A percentile compares a stretch with the other conserved stretches of the same genome.
phyloP scores from a whole-genome alignment of 177 flowering plant species.

The Vitis hybrid region DNA sequence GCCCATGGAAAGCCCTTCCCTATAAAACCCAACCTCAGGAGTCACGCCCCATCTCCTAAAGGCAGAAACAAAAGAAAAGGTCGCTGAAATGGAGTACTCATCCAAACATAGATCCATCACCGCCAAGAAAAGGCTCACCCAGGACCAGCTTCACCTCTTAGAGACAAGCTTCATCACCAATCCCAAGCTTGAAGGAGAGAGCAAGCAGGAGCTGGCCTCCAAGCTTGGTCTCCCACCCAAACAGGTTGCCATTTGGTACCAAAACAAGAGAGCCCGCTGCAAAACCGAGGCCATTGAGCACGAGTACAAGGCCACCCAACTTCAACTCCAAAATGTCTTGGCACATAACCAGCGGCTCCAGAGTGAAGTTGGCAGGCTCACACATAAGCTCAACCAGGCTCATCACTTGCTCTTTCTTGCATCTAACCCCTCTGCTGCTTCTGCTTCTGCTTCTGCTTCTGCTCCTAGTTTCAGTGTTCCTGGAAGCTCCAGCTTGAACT shows the following conservation, averaged over 20 bases:
- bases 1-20: too few species aligned
- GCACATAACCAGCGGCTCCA: constrained; percentile 17
- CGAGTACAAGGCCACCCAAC: constrained; percentile 12
- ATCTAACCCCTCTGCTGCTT: neutral
- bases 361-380: constrained; percentile 12
- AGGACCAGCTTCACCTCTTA: constrained; percentile 17
- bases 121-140: constrained; percentile 14
- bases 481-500: neutral
- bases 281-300: constrained; percentile 12
- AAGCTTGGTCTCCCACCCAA: constrained; percentile 15
- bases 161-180: constrained; percentile 17
- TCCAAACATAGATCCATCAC: too few species aligned
- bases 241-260: constrained; percentile 21
- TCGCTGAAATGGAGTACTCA: too few species aligned
- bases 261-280: constrained; percentile 18
- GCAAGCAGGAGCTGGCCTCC: constrained; percentile 14
- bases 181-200: constrained; percentile 10
- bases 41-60: too few species aligned
- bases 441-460: neutral
- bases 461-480: neutral
- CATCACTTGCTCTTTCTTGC: neutral
- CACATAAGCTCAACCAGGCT: constrained; percentile 11
- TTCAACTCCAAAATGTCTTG: constrained; percentile 5
- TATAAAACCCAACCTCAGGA: too few species aligned
- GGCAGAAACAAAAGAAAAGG: too few species aligned